A percentile compares a stretch with the other conserved stretches of the same genome.
phyloP scores from a whole-genome alignment of 2,329 filamentous ascomycete species.

The Pseudogymnoascus sp. region DNA sequence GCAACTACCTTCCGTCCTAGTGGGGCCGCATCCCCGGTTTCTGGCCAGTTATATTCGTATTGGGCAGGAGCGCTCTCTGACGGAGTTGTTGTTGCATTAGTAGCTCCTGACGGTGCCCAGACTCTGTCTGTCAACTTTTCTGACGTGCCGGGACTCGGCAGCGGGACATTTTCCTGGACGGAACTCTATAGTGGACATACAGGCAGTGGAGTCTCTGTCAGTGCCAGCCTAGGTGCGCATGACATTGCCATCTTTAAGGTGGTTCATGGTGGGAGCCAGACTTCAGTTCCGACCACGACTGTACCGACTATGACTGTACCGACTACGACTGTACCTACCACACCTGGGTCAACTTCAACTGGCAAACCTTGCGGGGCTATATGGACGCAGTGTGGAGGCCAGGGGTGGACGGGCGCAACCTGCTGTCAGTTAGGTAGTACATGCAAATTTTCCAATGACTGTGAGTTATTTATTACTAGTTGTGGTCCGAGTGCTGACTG shows the following conservation, averaged over 20 bases:
- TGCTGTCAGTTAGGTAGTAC: neutral
- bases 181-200: conserved; percentile 25
- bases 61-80: conserved; percentile 34
- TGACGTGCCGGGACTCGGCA: conserved; percentile 32
- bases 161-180: conserved; percentile 35
- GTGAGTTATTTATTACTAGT: too few relatives aligned
- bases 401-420: neutral
- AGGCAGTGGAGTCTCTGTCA: conserved; percentile 18
- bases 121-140: conserved; percentile 40
- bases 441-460: too few relatives aligned
- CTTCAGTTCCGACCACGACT: neutral
- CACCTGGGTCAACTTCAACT: neutral
- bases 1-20: conserved; percentile 30
- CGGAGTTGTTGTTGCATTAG: conserved; percentile 32
- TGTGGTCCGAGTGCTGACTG: too few relatives aligned
- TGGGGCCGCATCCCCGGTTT: conserved; percentile 33
- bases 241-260: neutral
- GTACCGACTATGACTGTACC: neutral
- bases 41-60: conserved; percentile 36
- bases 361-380: neutral
- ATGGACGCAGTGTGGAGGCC: neutral
- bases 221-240: neutral
- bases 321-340: neutral
- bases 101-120: conserved; percentile 33
- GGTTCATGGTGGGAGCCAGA: neutral